Evolutionary conservation across 1,284 basidiomycete genomes (phyloP), one percentile per base, ranked within the genome.

Genomic region (Tilletia walkeri): DNA sequence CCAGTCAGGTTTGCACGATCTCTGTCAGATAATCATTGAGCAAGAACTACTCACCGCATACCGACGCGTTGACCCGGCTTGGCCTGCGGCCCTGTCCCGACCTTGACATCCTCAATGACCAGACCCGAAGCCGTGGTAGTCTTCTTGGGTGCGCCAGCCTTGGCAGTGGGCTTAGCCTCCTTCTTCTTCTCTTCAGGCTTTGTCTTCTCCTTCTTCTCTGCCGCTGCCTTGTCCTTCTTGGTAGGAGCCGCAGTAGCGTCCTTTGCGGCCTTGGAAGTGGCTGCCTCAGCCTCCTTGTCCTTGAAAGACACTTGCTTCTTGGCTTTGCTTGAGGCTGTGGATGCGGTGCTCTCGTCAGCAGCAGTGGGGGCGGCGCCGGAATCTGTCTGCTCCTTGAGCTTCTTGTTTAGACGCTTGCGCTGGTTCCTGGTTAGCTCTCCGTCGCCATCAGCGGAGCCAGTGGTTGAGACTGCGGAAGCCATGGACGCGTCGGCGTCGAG

Each of bases 31-130:
- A 30, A 30, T 30, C 24, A 30, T 30, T 30, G 24, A 30, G 24
- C 24, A 30, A 30, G 24, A 30, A 30, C 24, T 30, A 61, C 56
- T 61, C 56, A 61, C 68, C 93, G 88, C 91, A 98, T 93, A 73
- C 87, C 87, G 69, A 97, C 88, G 70, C 87, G 89, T 86, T 91
- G 89, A 59, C 95, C 95, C 70, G 89, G 88, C 87, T 95, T 96
- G 47, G 92, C 94, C 80, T 87, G 86, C 45, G 91, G 89, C 24
- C 95, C 95, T 9, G 87, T 88, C 66, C 95, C 95, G 59, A 89
- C 80, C 82, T 90, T 94, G 79, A 87, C 84, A 84, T 96, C 95
- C 78, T 88, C 86, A 77, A 94, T 87, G 82, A 91, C 88, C 69
- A 97, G 86, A 53, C 94, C 95, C 48, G 89, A 90, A 1, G 88